phyloP scores from a whole-genome alignment of 2,329 filamentous ascomycete species.

The Blastomyces parvus region DNA sequence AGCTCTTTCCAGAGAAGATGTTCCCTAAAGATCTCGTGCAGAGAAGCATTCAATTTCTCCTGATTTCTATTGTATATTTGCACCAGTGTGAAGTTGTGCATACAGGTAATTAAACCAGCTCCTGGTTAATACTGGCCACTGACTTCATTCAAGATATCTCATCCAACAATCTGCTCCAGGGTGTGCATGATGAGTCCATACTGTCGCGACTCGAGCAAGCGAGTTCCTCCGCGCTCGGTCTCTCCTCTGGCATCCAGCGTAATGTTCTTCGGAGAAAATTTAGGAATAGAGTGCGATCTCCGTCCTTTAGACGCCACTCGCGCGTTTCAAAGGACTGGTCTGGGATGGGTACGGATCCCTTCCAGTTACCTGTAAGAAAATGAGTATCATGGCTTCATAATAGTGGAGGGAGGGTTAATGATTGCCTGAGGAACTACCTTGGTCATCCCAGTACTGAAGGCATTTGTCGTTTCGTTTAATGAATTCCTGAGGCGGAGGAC shows the following conservation, averaged over 20 bases:
- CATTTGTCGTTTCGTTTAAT: conserved; percentile 5
- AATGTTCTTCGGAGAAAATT: conserved; percentile 5
- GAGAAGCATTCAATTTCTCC: conserved; percentile 8
- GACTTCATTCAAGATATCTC: conserved; percentile 19
- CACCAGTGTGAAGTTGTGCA: conserved; percentile 14
- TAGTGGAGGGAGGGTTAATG: neutral
- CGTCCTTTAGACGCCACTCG: neutral
- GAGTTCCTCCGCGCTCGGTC: conserved; percentile 3
- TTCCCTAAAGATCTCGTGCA: conserved; percentile 9
- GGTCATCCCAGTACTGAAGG: conserved; percentile 4
- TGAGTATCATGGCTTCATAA: neutral
- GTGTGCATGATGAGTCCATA: conserved; percentile 19
- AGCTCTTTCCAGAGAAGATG: conserved; percentile 8
- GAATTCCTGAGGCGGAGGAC: conserved; percentile 11
- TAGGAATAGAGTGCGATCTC: conserved; percentile 1
- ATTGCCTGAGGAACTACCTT: neutral
- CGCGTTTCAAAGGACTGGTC: conserved; percentile 1
- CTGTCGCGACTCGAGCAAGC: conserved; percentile 18
- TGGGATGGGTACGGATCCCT: conserved; percentile 2
- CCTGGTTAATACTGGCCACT: neutral
- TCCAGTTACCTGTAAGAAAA: conserved; percentile 2
- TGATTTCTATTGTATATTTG: conserved; percentile 6
- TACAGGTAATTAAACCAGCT: conserved; percentile 13
- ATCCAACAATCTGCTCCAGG: conserved; percentile 21
- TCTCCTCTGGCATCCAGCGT: conserved; percentile 8